phyloP scores from a whole-genome alignment of 2,329 filamentous ascomycete species.

The Trichoderma koningii region DNA sequence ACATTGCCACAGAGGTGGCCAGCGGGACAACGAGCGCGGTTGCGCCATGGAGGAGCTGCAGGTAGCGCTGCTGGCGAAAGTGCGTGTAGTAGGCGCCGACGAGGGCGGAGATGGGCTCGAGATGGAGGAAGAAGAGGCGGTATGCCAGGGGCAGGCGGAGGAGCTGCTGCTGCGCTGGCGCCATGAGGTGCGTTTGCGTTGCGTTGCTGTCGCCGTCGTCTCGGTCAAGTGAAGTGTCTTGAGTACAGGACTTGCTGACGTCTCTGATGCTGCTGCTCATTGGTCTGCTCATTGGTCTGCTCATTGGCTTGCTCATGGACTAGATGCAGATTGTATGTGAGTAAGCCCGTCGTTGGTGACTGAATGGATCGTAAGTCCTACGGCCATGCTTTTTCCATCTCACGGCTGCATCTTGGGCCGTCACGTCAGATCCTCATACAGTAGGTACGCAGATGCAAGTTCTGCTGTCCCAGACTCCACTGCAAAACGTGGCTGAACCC shows the following conservation, averaged over 20 bases:
- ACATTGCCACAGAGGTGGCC: conserved; percentile 66
- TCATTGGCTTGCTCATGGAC: too few species aligned
- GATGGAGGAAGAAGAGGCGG: conserved; percentile 71
- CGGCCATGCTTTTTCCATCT: neutral
- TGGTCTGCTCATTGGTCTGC: too few species aligned
- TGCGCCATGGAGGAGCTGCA: conserved; percentile 61
- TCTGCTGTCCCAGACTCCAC: conserved; percentile 5
- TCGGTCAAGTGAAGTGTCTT: neutral
- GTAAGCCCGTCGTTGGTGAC: conserved; percentile 1
- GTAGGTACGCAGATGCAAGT: neutral
- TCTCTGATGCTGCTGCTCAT: neutral
- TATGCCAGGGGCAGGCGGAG: conserved; percentile 62
- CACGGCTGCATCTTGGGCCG: neutral
- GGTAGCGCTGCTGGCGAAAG: conserved; percentile 57
- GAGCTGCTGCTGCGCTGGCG: conserved; percentile 31
- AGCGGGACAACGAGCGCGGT: conserved; percentile 57
- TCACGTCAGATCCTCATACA: neutral
- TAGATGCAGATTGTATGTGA: neutral
- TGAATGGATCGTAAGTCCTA: too few species aligned
- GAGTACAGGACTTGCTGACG: neutral
- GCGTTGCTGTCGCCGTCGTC: neutral
- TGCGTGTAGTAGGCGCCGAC: conserved; percentile 56
- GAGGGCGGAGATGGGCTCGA: conserved; percentile 63
- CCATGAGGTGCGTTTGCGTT: conserved; percentile 30
- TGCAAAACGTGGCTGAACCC: conserved; percentile 13